Conservation (phyloP, 345 rosid species). For the Cardamine occulta region DNA sequence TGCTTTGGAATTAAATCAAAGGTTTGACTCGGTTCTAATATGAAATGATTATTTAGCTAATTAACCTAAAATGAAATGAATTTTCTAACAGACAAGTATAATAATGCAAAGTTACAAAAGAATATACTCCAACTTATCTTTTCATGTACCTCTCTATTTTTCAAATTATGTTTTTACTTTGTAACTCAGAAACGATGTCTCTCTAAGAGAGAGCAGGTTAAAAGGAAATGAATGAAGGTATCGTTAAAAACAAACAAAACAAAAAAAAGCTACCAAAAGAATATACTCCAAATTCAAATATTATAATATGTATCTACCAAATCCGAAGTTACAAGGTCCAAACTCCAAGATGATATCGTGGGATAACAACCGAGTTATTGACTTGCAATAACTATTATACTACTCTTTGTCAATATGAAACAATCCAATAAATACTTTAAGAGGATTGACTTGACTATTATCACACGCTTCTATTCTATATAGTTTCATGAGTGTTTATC, state of each 20-base stretch:
- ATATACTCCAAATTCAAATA: background rate
- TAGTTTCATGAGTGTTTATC: background rate
- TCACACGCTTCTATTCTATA: background rate
- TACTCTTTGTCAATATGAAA: slow-evolving; percentile 3
- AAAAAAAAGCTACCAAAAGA: background rate
- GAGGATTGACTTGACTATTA: slow-evolving; percentile 29
- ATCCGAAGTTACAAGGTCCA: slow-evolving; percentile 7
- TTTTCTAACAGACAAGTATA: background rate
- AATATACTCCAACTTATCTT: too few species aligned
- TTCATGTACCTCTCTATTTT: too few species aligned
- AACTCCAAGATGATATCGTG: slow-evolving; percentile 16
- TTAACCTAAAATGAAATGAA: background rate
- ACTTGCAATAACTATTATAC: slow-evolving; percentile 1
- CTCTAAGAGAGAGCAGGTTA: too few species aligned
- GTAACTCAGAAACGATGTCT: too few species aligned
- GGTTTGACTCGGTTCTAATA: background rate
- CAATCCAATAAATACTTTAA: slow-evolving; percentile 1
- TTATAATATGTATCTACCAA: slow-evolving; percentile 9
- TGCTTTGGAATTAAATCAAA: background rate
- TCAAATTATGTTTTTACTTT: too few species aligned
- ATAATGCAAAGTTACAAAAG: background rate
- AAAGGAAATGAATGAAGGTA: too few species aligned
- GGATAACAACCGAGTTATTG: slow-evolving; percentile 9
- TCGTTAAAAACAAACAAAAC: too few species aligned
- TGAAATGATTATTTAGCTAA: background rate